Evolutionary conservation across 495 filamentous ascomycete species (phyloP).

Genomic region (Neurospora sp.): DNA sequence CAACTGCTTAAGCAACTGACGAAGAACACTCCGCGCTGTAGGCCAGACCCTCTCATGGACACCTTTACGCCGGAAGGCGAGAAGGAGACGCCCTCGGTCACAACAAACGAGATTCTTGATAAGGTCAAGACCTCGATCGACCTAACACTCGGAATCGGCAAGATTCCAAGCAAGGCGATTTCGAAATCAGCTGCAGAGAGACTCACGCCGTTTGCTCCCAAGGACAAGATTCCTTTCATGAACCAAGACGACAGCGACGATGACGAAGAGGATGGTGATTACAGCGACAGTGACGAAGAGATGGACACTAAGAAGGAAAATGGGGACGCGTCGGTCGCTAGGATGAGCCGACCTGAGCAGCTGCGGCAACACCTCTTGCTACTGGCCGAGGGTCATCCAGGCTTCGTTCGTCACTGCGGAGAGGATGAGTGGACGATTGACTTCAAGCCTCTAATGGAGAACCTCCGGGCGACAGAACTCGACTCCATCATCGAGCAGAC

Average conservation of each 20-base stretch:
- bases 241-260: conserved; percentile 26
- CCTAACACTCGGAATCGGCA: conserved; percentile 39
- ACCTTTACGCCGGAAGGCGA: conserved; percentile 43
- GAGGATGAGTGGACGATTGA: conserved; percentile 70
- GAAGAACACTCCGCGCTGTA: conserved; percentile 56
- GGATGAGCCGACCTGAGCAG: conserved; percentile 50
- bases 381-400: conserved; percentile 59
- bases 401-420: conserved; percentile 55
- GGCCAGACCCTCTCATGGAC: conserved; percentile 41
- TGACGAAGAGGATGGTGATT: conserved; percentile 32
- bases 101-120: conserved; percentile 38
- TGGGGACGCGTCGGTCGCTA: conserved; percentile 22
- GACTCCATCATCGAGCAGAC: conserved; percentile 65
- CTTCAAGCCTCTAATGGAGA: conserved; percentile 56
- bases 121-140: conserved; percentile 28
- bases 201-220: conserved; percentile 27
- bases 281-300: conserved; percentile 24
- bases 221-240: conserved; percentile 29
- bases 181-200: conserved; percentile 32
- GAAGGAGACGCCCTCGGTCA: conserved; percentile 20
- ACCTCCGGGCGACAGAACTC: conserved; percentile 62
- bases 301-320: conserved; percentile 23
- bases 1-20: conserved; percentile 61
- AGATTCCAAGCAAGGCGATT: conserved; percentile 26
- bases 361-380: conserved; percentile 59